Evolutionary conservation across 78 protist species (phyloP), one percentile per base, ranked within the genome.

Genomic region (Dictyostelium citrinum): DNA sequence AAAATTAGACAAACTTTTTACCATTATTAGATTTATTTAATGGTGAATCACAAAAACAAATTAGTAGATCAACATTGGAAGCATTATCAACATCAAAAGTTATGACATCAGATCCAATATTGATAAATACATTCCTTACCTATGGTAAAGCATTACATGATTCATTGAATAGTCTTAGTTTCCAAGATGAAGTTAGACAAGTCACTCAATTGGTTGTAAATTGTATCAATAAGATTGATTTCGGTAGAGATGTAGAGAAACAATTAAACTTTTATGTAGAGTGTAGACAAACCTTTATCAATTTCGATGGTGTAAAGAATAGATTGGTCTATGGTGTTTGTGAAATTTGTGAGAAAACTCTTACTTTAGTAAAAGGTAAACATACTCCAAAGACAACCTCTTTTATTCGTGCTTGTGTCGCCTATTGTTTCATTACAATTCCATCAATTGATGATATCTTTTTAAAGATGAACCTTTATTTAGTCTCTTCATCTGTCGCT

Each of bases 341-440:
- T n/a, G 12, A 8, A 20, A 75, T 96, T 41, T 95, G 95, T 16
- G 94, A 91, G 93, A 45, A 39, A 45, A 79, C 97, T 6, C 49
- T 58, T 3, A 5, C 10, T 9, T 64, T 93, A 5, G 97, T 96
- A 4, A 39, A 51, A 20, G 97, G 97, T 17, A 82, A 90, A 60
- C 98, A 97, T 70, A 85, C 86, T 1, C 31, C 90, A 61, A 97
- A 97, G 82, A 91, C 97, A 31, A 90, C 97, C 1, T 70, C 88
- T 22, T 96, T 97, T 64, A 96, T 83, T 55, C 79, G 97, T 20
- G 97, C 98, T 3, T 95, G 97, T 82, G 24, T 95, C 58, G 93
- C 98, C 9, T 97, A 79, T 81, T 78, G 90, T 90, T 95, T 67
- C 90, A 96, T 97, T 83, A 97, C 98, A 77, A 92, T 96, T 49